Evolutionary conservation across 164 flowering plant species (phyloP), one percentile per base, ranked within the genome.

Genomic region (Aristolochia contorta): DNA sequence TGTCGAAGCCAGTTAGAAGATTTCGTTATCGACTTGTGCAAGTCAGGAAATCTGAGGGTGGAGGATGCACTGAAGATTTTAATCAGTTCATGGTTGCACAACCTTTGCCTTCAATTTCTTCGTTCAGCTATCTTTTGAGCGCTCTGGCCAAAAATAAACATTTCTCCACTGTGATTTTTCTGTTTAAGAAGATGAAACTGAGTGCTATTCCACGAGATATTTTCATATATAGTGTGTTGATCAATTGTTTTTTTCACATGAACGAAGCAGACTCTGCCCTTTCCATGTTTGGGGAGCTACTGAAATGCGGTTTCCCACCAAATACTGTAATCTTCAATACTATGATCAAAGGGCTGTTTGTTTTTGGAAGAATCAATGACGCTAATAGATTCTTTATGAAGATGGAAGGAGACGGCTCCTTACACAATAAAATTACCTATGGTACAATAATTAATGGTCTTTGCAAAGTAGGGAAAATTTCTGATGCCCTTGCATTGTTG

Each of bases 371-470:
- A 49, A 49, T 20, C 5, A 10, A 49, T 4, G 53, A 18, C 14
- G 53, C 53, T 18, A 49, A 6, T 49, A 20, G 22, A 20, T 13
- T 49, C 27, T 46, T 63, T 54, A 49, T 21, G n/a, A 25, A 74
- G 41, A 73, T 84, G 81, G 57, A 55, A 3, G 0, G 12, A 6
- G 68, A 66, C 22, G 78, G 74, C 24, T 32, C 70, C 45, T 58
- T 18, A 47, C 86, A 87, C 14, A 72, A 61, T 0, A 54, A 78
- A 20, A 24, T 71, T 59, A 79, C 84, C 0, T 78, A 61, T 50
- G 77, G 70, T 50, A 65, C 65, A 7, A 27, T 82, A 55, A 55
- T 84, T 47, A 57, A 61, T 49, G 83, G 79, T n/a, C 66, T 82
- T 27, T 79, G 72, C 54, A 58, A 61, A 24, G 59, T 30, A n/a